These are phyloP conservation scores for Auriculariales sp. DNA, from an alignment of 768 basidiomycete genomes.

Conservation along the genomic window DNA sequence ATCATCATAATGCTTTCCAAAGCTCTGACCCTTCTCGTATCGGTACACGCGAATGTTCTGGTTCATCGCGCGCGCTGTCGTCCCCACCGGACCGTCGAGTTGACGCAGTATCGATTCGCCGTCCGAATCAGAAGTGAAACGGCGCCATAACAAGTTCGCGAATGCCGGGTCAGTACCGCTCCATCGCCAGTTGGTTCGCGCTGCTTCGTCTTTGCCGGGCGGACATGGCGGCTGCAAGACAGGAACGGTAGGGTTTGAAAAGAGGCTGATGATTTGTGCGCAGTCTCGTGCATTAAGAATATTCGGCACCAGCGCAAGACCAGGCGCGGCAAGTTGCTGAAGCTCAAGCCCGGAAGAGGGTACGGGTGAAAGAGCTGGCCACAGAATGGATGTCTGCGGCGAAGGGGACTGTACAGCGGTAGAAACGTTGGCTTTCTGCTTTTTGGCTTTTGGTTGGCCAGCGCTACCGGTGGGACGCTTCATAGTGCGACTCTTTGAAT, in stretches of 20 bases:
- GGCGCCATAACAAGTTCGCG: not conserved
- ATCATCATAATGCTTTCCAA: constrained; percentile 68
- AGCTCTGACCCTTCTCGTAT: constrained; percentile 47
- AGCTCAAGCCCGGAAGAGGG: not conserved
- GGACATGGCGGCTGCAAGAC: not conserved
- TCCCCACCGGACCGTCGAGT: not conserved
- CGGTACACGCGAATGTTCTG: constrained; percentile 64
- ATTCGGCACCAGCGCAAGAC: not conserved
- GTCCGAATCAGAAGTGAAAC: not conserved
- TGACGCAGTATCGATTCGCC: too few relatives aligned
- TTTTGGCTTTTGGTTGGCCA: too few relatives aligned
- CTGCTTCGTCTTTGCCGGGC: not conserved
- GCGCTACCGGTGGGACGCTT: too few relatives aligned
- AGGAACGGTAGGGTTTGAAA: not conserved
- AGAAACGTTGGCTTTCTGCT: too few relatives aligned
- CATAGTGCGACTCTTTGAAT: too few relatives aligned
- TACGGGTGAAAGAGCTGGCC: not conserved
- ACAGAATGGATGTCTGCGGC: too few relatives aligned
- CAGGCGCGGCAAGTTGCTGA: not conserved
- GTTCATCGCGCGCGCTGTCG: constrained; percentile 28
- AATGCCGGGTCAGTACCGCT: not conserved
- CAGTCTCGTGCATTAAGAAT: not conserved
- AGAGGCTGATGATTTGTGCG: not conserved
- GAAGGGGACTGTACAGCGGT: too few relatives aligned
- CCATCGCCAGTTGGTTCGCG: not conserved